phyloP scores from a whole-genome alignment of 805 yeast genomes.

The Monosporozyma yasuniensis region DNA sequence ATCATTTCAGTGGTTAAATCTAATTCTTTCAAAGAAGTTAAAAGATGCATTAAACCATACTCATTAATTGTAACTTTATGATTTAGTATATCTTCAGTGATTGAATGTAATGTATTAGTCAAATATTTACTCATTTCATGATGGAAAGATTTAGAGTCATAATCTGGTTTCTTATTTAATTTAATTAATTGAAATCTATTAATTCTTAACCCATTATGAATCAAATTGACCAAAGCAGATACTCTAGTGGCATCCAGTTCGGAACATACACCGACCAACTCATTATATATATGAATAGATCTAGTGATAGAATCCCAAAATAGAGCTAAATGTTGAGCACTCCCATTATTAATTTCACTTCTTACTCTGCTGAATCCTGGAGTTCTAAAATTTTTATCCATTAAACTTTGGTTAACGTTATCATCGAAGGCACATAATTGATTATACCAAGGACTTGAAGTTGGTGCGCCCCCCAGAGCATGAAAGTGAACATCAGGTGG shows the following conservation, averaged over 20 bases:
- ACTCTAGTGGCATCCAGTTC: conserved; percentile 36
- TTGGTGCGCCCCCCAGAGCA: background rate
- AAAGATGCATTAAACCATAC: conserved; percentile 44
- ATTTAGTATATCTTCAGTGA: conserved; percentile 40
- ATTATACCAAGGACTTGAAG: conserved; percentile 10
- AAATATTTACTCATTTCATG: conserved; percentile 40
- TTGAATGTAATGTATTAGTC: conserved; percentile 38
- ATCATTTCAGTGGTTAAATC: conserved; percentile 51
- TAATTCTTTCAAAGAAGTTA: conserved; percentile 48
- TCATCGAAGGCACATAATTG: conserved; percentile 13
- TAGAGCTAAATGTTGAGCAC: conserved; percentile 7
- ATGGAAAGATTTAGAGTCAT: conserved; percentile 45
- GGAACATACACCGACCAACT: conserved; percentile 33
- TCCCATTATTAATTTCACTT: conserved; percentile 10
- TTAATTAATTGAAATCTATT: conserved; percentile 43
- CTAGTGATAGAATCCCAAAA: conserved; percentile 43
- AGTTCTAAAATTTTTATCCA: conserved; percentile 1
- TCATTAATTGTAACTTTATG: conserved; percentile 35
- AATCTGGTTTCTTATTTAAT: conserved; percentile 46
- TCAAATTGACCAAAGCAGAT: conserved; percentile 37
- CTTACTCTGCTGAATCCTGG: conserved; percentile 13
- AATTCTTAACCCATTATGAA: conserved; percentile 44
- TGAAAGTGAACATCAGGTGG: background rate
- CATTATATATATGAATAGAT: conserved; percentile 40
- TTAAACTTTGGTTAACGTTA: conserved; percentile 11